A percentile compares a stretch with the other conserved stretches of the same genome.
phyloP scores from a whole-genome alignment of 352 stramenopile genomes.

The Phytopythium oedochilum region DNA sequence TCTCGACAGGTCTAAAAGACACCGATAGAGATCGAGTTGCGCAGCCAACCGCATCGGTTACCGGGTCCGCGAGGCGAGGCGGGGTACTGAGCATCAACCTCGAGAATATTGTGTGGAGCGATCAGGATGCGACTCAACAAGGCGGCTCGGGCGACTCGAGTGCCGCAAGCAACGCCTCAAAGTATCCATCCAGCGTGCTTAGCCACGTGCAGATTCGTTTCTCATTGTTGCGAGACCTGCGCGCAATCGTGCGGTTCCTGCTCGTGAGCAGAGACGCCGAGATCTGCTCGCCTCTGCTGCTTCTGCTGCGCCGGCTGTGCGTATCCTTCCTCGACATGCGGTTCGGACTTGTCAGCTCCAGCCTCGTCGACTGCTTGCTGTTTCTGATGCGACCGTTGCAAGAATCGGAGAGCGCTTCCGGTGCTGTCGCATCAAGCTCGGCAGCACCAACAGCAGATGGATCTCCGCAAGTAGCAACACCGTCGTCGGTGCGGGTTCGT shows the following conservation, averaged over 20 bases:
- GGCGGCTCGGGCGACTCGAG: not conserved
- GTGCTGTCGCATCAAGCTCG: not conserved
- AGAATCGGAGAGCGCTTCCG: not conserved
- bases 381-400: slow-evolving; percentile 34
- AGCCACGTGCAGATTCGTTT: slow-evolving; percentile 62
- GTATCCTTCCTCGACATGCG: slow-evolving; percentile 72
- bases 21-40: not conserved
- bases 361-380: slow-evolving; percentile 67
- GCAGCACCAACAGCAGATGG: not conserved
- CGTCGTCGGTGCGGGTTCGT: slow-evolving; percentile 21
- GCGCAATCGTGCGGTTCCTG: slow-evolving; percentile 57
- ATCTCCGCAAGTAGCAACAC: not conserved
- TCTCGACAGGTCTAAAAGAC: not conserved
- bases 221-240: slow-evolving; percentile 62
- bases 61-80: slow-evolving; percentile 27
- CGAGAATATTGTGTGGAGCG: slow-evolving; percentile 81
- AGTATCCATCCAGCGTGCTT: slow-evolving; percentile 22
- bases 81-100: slow-evolving; percentile 74
- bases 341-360: slow-evolving; percentile 73
- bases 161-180: not conserved
- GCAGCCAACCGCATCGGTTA: not conserved
- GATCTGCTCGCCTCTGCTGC: slow-evolving; percentile 46
- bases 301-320: slow-evolving; percentile 49
- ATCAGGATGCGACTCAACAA: slow-evolving; percentile 21
- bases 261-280: slow-evolving; percentile 46